A percentile compares a stretch with the other conserved stretches of the same genome.
Evolutionary conservation across 1,284 basidiomycete genomes (phyloP).

Genomic region (Cronartium quercuum): DNA sequence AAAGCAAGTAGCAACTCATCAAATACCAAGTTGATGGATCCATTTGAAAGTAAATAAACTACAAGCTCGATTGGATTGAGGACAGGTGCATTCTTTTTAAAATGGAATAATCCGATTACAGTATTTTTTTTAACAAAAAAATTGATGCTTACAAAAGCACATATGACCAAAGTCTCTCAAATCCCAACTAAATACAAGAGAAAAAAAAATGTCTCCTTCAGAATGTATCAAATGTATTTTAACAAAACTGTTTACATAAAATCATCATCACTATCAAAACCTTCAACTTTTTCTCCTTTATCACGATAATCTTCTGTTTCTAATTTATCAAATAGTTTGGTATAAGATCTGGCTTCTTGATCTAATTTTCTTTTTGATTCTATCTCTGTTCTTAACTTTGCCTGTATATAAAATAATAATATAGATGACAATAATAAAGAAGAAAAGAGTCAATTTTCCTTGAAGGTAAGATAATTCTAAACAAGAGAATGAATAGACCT

Average conservation of each 20-base stretch:
- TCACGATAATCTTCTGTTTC: constrained; percentile 17
- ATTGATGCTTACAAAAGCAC: too few relatives aligned
- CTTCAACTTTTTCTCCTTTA: constrained; percentile 38
- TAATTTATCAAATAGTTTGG: constrained; percentile 8
- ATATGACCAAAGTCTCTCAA: too few relatives aligned
- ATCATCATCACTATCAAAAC: constrained; percentile 38
- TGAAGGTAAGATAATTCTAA: neutral
- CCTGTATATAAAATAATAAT: neutral
- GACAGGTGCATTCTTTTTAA: too few relatives aligned
- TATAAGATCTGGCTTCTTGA: constrained; percentile 27
- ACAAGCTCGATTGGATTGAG: too few relatives aligned
- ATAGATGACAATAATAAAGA: neutral
- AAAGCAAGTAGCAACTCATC: too few relatives aligned
- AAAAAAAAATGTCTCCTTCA: too few relatives aligned
- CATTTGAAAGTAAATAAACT: too few relatives aligned
- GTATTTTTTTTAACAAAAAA: too few relatives aligned
- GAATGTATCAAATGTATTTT: too few relatives aligned
- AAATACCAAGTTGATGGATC: too few relatives aligned
- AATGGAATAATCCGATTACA: too few relatives aligned
- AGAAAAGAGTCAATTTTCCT: neutral
- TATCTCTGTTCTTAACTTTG: constrained; percentile 18
- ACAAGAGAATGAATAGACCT: neutral
- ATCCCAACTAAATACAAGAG: too few relatives aligned
- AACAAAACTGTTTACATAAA: constrained; percentile 30
- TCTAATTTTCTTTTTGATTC: constrained; percentile 29